Evolutionary conservation across 805 yeast species (phyloP).

Genomic region (Tetrapisispora phaffii): DNA sequence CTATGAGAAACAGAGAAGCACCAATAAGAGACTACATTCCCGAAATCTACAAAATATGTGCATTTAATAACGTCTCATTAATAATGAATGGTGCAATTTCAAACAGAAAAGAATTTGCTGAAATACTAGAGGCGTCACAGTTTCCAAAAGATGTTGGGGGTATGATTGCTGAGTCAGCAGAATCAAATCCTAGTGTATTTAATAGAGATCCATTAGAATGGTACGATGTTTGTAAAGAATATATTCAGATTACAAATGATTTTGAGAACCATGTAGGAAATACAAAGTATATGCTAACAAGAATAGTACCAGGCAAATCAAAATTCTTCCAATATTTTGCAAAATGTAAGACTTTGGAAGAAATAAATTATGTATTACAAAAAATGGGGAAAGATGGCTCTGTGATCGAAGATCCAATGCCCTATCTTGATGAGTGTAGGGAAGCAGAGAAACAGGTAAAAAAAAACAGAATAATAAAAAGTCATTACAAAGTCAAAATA

Average conservation of each 20-base stretch:
- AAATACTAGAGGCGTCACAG: slow-evolving; percentile 43
- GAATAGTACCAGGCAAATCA: slow-evolving; percentile 71
- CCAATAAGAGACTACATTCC: slow-evolving; percentile 67
- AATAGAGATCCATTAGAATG: slow-evolving; percentile 38
- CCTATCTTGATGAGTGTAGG: slow-evolving; percentile 8
- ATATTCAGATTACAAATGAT: slow-evolving; percentile 40
- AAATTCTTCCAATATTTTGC: slow-evolving; percentile 48
- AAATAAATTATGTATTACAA: slow-evolving; percentile 28
- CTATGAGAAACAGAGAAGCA: slow-evolving; percentile 77
- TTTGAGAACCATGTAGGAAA: slow-evolving; percentile 60
- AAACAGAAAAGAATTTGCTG: slow-evolving; percentile 42
- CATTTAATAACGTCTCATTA: slow-evolving; percentile 53
- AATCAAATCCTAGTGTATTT: slow-evolving; percentile 75
- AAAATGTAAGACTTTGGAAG: slow-evolving; percentile 45
- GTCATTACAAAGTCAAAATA: not conserved
- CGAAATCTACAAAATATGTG: slow-evolving; percentile 52
- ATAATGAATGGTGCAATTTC: slow-evolving; percentile 74
- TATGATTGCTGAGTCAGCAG: slow-evolving; percentile 91
- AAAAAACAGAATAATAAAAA: not conserved
- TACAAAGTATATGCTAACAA: slow-evolving; percentile 69
- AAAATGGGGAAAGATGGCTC: slow-evolving; percentile 15
- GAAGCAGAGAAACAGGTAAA: not conserved
- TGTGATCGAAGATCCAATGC: slow-evolving; percentile 14
- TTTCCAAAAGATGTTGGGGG: slow-evolving; percentile 55
- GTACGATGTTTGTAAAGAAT: slow-evolving; percentile 47